Percentiles rank a stretch among this genome's conserved stretches.
phyloP scores from a whole-genome alignment of 768 basidiomycete genomes.

The Lactarius akahatsu region DNA sequence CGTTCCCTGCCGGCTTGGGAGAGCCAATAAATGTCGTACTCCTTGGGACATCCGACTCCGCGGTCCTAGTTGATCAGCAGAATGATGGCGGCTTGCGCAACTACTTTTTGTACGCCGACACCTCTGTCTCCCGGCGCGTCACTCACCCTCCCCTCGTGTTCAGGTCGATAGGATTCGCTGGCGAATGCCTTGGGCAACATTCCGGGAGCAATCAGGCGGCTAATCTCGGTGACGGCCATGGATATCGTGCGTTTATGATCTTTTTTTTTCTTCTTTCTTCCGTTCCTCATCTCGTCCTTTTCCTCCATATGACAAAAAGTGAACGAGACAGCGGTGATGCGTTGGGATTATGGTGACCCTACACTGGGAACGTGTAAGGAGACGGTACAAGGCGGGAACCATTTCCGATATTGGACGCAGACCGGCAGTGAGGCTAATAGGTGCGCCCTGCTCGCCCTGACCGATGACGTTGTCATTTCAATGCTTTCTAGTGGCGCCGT shows the following conservation, averaged over 20 bases:
- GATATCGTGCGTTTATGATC: slow-evolving; percentile 49
- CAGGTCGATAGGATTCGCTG: slow-evolving; percentile 69
- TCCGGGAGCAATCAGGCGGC: slow-evolving; percentile 65
- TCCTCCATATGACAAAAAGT: slow-evolving; percentile 40
- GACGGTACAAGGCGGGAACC: slow-evolving; percentile 81
- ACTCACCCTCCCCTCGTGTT: not conserved
- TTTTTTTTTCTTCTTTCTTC: not conserved
- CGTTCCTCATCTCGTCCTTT: slow-evolving; percentile 9
- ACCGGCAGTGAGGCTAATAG: slow-evolving; percentile 61
- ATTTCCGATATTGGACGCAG: slow-evolving; percentile 88
- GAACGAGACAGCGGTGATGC: slow-evolving; percentile 80
- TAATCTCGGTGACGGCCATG: slow-evolving; percentile 82
- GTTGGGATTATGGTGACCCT: slow-evolving; percentile 81
- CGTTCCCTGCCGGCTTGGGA: slow-evolving; percentile 34
- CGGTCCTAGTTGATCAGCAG: slow-evolving; percentile 60
- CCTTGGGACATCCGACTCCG: slow-evolving; percentile 68
- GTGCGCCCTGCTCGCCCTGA: slow-evolving; percentile 37
- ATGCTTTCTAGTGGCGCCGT: slow-evolving; percentile 54
- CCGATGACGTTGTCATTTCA: not conserved
- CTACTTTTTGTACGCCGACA: slow-evolving; percentile 66
- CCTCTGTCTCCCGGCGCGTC: not conserved
- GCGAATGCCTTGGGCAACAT: slow-evolving; percentile 85
- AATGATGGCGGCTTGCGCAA: slow-evolving; percentile 74
- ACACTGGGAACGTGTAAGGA: slow-evolving; percentile 84
- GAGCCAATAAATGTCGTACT: slow-evolving; percentile 87